Evolutionary conservation across 2,329 filamentous ascomycete genomes (phyloP), one percentile per base, ranked within the genome.

Genomic region (Epicoccum nigrum): DNA sequence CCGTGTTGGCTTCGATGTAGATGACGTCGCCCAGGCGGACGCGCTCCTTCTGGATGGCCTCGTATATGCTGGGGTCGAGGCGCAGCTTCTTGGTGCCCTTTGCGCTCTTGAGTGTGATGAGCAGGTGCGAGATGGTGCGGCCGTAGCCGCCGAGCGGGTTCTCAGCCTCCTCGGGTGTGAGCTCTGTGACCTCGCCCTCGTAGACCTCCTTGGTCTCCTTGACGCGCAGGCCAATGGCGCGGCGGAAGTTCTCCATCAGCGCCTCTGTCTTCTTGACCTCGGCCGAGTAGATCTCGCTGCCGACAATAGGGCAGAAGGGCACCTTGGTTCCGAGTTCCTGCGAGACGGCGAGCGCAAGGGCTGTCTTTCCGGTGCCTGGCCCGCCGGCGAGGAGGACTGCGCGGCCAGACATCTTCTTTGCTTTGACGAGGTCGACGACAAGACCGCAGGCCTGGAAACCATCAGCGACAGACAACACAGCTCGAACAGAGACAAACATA

Each of bases 251-350:
- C 82, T 99, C 94, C 94, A 97, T 97, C 72, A 99, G 79, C 62
- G 96, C 89, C 76, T 99, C 94, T 41, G 94, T 99, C 85, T 99
- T 99, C 85, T 99, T 99, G 59, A 99, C 92, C 77, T 99, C 94
- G 37, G 93, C 88, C 63, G 91, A 96, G 79, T 97, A 99, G 67
- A 99, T 89, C 77, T 99, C 94, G 80, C 92, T 97, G 65, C 92
- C 94, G 45, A 97, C 94, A 71, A 99, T 97, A 31, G 93, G 92
- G 75, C 94, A 97, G 74, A 99, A 99, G 6, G 94, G 94, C 50
- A 99, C 96, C 80, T 97, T 97, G 41, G 92, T 97, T 63, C 94
- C 94, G 60, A 99, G 82, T 75, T 99, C 94, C 77, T 97, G 94
- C 74, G 91, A 96, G 64, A 99, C 90, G 40, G 94, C 94, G 55